Base-by-base conservation (phyloP, 2,329 filamentous ascomycete genomes). In the Curvularia lunata region DNA sequence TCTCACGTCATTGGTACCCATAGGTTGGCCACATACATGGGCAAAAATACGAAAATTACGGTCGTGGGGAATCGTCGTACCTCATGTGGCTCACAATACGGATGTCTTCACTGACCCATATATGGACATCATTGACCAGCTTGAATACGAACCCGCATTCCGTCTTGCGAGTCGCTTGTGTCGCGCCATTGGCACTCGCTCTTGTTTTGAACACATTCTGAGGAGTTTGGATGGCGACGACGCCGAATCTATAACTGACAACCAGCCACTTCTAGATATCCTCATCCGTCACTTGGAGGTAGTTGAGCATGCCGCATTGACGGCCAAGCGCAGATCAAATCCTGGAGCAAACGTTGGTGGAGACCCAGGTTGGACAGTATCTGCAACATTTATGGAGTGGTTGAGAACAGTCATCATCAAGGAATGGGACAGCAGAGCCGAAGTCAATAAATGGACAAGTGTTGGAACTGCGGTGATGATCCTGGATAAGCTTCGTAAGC, bases 381-480 rank as follows among this genome's bases (percentile, higher is more conserved):
- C 73, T 16, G 64, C 74, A 7, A 70, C 72, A 0, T 74, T 77
- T 5, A 76, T 92, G 25, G 89, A 92, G 67, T 92, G 89, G 89
- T 85, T 89, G 19, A 83, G 90, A 58, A 87, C 88, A 0, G 83
- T 95, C 1, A 85, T 97, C 69, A 78, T 96, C 43, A 86, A 88
- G 54, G 87, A 91, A 61, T 97, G 93, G 93, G 85, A 94, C 69
- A 91, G 91, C 0, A 85, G 85, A 53, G 84, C 90, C 1, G 84
- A 88, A 42, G 84, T 96, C 50, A 81, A 86, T 2, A 87, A 85
- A 53, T 88, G 90, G 67, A 86, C 88, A 28, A 83, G 89, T 13
- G 88, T 92, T 60, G 91, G 91, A 13, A 90, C 91, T 51, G 91
- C 92, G 7, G 78, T 97, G 40, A 86, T 88, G 47, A 83, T 96